Evolutionary conservation across 78 protist species (phyloP), one percentile per base, ranked within the genome.

Genomic region (Emiliania huxleyi): DNA sequence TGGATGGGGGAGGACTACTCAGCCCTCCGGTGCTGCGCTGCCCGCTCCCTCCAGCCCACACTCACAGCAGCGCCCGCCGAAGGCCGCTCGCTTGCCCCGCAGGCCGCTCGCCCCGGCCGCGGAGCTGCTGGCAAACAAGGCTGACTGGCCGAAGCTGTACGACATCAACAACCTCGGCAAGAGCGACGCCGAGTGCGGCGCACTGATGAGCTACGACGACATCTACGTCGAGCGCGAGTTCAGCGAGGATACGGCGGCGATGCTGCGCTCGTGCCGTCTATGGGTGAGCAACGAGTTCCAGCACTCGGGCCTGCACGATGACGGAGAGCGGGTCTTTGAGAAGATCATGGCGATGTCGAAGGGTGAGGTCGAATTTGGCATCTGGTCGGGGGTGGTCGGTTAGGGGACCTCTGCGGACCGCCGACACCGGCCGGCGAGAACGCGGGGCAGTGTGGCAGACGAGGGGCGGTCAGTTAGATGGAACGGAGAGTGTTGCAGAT

Each of bases 251-350:
- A 87, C 84, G 42, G 94, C 92, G 44, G n/a, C 2, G 40, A 25
- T 69, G 52, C 71, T 92, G 94, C 12, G 69, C 18, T 8, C 22
- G 45, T 0, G 38, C n/a, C 0, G 33, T 35, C 0, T 71, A n/a
- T 93, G 94, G 94, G 37, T 87, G n/a, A 93, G 90, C n/a, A 93
- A 93, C 69, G 92, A 93, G 85, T 93, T 81, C 35, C 91, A 87
- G 87, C 94, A 93, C 46, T 81, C 91, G 43, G 94, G 92, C 44
- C 55, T 93, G 46, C 91, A 92, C 46, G 94, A 93, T 37, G 92
- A 93, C 12, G 93, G 93, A 45, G 52, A 62, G 25, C 33, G 45
- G 2, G 75, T 91, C 71, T 42, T 91, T 5, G 56, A 52, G 33
- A 52, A 15, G 43, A 52, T 91, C 23, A 43, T 91, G 22, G 90